Evolutionary conservation across 192 early-diverging fungal genomes (phyloP).

Genomic region (Dissophora globulifera): DNA sequence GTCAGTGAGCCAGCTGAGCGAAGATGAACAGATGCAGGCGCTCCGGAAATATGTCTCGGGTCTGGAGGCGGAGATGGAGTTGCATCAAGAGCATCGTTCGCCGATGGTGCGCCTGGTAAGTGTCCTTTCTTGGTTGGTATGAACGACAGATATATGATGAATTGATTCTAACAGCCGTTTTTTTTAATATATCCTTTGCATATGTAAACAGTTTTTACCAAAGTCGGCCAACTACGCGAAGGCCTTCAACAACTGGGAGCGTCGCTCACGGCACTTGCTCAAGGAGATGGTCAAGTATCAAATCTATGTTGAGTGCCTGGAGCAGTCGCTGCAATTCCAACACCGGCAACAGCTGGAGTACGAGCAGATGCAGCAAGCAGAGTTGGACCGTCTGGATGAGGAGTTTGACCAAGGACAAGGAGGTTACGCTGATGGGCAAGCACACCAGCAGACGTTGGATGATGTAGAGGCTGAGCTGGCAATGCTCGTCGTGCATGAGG

Average conservation of each 20-base stretch:
- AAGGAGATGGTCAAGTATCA: constrained; percentile 88
- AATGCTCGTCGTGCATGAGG: too few species aligned
- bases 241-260: constrained; percentile 84
- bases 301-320: constrained; percentile 79
- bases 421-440: too few species aligned
- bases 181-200: neutral
- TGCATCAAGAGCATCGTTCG: constrained; percentile 72
- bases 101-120: constrained; percentile 61
- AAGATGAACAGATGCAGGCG: constrained; percentile 65
- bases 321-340: constrained; percentile 59
- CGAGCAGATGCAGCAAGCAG: neutral
- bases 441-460: too few species aligned
- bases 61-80: constrained; percentile 75
- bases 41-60: constrained; percentile 71
- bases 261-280: constrained; percentile 77
- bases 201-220: constrained; percentile 63
- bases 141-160: neutral
- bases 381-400: neutral
- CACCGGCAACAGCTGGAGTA: neutral
- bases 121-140: neutral
- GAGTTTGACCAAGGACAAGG: neutral
- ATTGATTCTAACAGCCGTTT: neutral
- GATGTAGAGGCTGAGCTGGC: too few species aligned
- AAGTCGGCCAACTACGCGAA: constrained; percentile 68
- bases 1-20: constrained; percentile 6